phyloP scores from a whole-genome alignment of 2,329 filamentous ascomycete species.

The Talaromyces verruculosus region DNA sequence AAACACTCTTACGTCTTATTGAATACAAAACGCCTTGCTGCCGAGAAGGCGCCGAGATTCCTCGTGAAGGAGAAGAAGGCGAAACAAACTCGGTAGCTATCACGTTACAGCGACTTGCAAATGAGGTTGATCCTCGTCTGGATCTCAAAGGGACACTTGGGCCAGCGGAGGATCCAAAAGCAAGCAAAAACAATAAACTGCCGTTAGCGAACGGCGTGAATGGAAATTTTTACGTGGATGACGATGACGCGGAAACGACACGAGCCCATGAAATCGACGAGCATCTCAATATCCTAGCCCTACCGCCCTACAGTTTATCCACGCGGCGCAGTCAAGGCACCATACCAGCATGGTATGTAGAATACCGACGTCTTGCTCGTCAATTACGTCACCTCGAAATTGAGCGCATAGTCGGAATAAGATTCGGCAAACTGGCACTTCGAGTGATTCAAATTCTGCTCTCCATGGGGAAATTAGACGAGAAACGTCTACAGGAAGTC shows the following conservation, averaged over 20 bases:
- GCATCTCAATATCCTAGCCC: constrained; percentile 52
- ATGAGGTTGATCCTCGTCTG: constrained; percentile 39
- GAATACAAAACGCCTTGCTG: constrained; percentile 69
- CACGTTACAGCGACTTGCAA: constrained; percentile 35
- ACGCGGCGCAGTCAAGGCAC: constrained; percentile 46
- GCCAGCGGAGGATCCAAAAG: constrained; percentile 23
- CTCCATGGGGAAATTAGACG: constrained; percentile 88
- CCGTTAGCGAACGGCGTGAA: constrained; percentile 34
- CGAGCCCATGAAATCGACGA: constrained; percentile 36
- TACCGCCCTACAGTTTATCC: constrained; percentile 41
- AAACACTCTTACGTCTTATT: constrained; percentile 67
- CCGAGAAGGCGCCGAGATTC: constrained; percentile 46
- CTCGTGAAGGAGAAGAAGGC: constrained; percentile 44
- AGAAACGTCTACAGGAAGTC: constrained; percentile 78
- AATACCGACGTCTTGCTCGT: constrained; percentile 72
- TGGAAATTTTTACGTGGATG: constrained; percentile 39
- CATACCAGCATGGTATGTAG: constrained; percentile 75
- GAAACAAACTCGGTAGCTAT: constrained; percentile 41
- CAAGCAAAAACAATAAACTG: constrained; percentile 35
- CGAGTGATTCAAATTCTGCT: constrained; percentile 83
- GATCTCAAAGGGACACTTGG: constrained; percentile 41
- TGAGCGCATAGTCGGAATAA: constrained; percentile 75
- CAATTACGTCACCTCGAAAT: constrained; percentile 74
- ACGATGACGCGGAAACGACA: constrained; percentile 26
- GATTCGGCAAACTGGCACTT: constrained; percentile 72